Evolutionary conservation across 2,329 filamentous ascomycete genomes (phyloP).

Genomic region (Emericellopsis cladophorae): DNA sequence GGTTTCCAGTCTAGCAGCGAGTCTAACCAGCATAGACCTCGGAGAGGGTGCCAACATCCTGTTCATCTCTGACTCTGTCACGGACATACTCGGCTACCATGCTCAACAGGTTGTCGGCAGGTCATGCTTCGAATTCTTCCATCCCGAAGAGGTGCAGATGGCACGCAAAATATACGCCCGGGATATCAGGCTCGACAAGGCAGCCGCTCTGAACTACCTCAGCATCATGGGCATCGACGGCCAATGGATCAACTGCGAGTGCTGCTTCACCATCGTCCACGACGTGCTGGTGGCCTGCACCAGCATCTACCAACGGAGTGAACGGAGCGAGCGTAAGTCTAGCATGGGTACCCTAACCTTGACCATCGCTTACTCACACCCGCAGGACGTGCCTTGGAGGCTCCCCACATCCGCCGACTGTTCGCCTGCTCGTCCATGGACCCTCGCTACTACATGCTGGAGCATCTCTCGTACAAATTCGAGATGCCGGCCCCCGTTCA

Average conservation of each 20-base stretch:
- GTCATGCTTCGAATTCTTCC: conserved; percentile 79
- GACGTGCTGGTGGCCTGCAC: conserved; percentile 79
- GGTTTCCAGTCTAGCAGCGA: neutral
- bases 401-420: conserved; percentile 63
- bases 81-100: conserved; percentile 70
- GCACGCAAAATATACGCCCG: conserved; percentile 61
- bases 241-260: conserved; percentile 69
- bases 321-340: conserved; percentile 61
- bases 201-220: conserved; percentile 72
- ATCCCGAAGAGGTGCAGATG: conserved; percentile 66
- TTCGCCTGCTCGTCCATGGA: conserved; percentile 75
- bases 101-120: conserved; percentile 63
- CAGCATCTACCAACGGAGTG: conserved; percentile 58
- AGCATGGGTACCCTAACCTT: too few species aligned
- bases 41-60: conserved; percentile 64
- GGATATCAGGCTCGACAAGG: conserved; percentile 68
- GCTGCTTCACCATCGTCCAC: conserved; percentile 80
- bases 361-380: conserved; percentile 4
- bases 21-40: conserved; percentile 40
- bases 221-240: conserved; percentile 56
- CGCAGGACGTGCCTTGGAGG: conserved; percentile 62
- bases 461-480: conserved; percentile 75
- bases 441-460: conserved; percentile 81
- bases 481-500: conserved; percentile 48
- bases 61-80: conserved; percentile 73